Evolutionary conservation across 2,329 filamentous ascomycete species (phyloP), one percentile per base, ranked within the genome.

Genomic region (Beauveria scarabaeidicola): DNA sequence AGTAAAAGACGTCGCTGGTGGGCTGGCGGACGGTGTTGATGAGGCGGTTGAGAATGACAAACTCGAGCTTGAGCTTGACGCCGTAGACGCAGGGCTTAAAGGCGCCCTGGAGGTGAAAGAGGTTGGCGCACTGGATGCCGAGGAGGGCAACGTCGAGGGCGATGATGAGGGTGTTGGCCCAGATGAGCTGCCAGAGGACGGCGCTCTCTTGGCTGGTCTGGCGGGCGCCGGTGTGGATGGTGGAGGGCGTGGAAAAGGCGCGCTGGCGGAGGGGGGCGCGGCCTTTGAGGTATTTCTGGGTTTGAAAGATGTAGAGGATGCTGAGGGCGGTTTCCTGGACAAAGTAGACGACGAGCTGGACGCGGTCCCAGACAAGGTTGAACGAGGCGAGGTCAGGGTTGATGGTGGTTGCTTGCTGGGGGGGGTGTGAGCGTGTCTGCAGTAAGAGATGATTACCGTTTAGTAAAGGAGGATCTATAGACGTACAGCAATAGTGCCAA

Each of bases 301-400:
- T 65, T 40, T 64, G 60, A 29, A 58, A 63, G 15, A 83, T 80
- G 66, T 80, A 82, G n/a, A 81, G 66, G 0, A 72, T 73, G 3
- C 78, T 79, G 52, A 82, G 73, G 59, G 79, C 72, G 43, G 78
- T 73, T 62, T 82, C 80, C 66, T 82, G 80, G 17, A 80, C 61
- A 63, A 77, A 81, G 66, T 81, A 82, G 5, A 78, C 72, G 15
- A 77, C 78, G 68, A 82, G 77, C 66, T 82, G 79, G 23, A 82
- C 72, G 62, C 78, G 77, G 63, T 82, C 80, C 69, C 78, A 67
- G 60, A 78, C 67, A 23, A 73, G 72, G 62, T 79, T 63, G 52
- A 61, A 61, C 27, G 62, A 57, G 7, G 52, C 44, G 3, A 71
- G 61, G 13, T 62, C 59, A 8, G 66, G 66, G 58, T 67, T 66